Base-by-base conservation (phyloP, 306 rosid genomes). In the Cyamopsis tetragonoloba region DNA sequence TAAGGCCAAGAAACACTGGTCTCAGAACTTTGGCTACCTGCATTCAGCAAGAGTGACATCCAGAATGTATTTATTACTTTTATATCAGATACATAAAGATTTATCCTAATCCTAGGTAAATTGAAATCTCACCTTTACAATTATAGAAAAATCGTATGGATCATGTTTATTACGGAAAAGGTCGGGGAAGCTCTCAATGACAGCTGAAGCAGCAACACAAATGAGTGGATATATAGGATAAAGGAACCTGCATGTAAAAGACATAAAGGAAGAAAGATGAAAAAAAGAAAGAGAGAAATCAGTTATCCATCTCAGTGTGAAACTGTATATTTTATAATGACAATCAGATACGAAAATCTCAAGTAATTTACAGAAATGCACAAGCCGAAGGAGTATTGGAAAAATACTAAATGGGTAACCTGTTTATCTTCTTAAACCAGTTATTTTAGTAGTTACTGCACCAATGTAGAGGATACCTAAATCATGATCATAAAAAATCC, bases 181-280 rank as follows among this genome's bases (percentile, higher is more conserved):
- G 77, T 95, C 99, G 39, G 97, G 99, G 77, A 90, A 86, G 75
- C 91, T 90, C 82, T 95, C 97, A 35, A 95, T 90, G 77, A 90
- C 96, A 63, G 99, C 97, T 23, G 99, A 83, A 75, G 99, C 97
- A 79, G 99, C 92, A 68, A 90, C 83, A 68, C 99, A 95, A 51
- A 95, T 85, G 26, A 95, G 97, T 31, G 99, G 91, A 85, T 95
- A 95, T 74, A 90, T 60, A 68, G 99, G 99, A 83, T 95, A 95
- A 48, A 95, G 99, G 71, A 95, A 95, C 86, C 99, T 95, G 85
- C 75, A 79, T 26, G 47, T 67, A n/a, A 58, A 39, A 60, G 48
- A 4, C 34, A 50, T 64, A 27, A 47, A 50, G 30, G 53, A 35
- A 53, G 48, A 51, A 37, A 6, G 18, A 20, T 65, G 24, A 6